Base-by-base conservation (phyloP, 169 alveolate genomes). In the Cryptosporidium xiaoi region DNA sequence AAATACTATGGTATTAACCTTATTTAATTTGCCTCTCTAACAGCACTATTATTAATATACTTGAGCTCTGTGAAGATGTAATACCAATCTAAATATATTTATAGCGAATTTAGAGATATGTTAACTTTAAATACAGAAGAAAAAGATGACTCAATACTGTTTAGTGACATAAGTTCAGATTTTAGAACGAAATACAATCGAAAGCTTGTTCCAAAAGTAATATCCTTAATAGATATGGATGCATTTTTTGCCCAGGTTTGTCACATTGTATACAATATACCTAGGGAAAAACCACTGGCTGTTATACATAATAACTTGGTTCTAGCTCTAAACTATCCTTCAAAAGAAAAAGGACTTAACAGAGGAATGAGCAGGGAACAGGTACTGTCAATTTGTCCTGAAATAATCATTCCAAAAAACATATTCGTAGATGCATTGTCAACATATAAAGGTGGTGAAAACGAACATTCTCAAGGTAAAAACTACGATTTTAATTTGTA, bases 201-300 rank as follows among this genome's bases (percentile, higher is more conserved):
- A 2, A 62, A 56, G 36, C 58, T 77, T 56, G 71, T 77, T 7
- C 85, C 85, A 3, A 77, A 64, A 77, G 29, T 77, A 2, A 40
- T 77, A 3, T 33, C 85, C 53, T 20, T 77, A 46, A 48, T 77
- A 20, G 85, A 77, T 44, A 77, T 77, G 85, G 85, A 77, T 40
- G 85, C 85, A 29, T 77, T 77, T 48, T 77, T 77, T 77, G 71
- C 85, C 34, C 85, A 77, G 40, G 85, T 77, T 16, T 62, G 64
- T 44, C 85, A 77, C 55, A 60, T 58, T 13, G 64, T 33, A 46
- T 77, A 27, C 40, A 48, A 77, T 36, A 62, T 77, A 60, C 85
- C 85, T 2, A 29, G 71, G 44, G 85, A 77, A 36, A 77, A 77
- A 29, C 85, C 85, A 20, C 40, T 77, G 31, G 85, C 71, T 29